Evolutionary conservation across 140 eudicot genomes (phyloP), one percentile per base, ranked within the genome.

Genomic region (Cichorium intybus): DNA sequence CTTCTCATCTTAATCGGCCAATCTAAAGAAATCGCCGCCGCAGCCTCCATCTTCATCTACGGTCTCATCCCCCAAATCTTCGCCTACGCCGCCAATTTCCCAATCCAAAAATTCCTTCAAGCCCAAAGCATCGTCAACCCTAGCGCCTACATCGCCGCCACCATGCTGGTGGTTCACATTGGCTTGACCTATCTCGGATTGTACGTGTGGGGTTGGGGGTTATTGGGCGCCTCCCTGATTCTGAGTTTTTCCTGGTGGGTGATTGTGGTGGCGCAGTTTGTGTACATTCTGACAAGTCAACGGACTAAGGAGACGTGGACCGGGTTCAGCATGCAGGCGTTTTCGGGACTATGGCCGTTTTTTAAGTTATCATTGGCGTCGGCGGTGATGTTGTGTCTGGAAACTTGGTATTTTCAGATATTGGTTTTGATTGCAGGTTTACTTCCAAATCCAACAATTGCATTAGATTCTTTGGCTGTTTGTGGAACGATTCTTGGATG

Each of bases 381-480:
- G 45, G 83, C 83, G 47, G 43, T 78, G 18, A 78, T 78, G 83
- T 18, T 72, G 54, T 72, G 79, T 59, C 50, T 78, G 47, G 83
- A 78, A 72, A 61, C 62, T n/a, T 78, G 83, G 83, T 78, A 78
- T 63, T 57, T 17, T 54, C 68, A 67, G 26, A 70, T 65, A 12
- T 65, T 78, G 28, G 71, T 72, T 29, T 70, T 78, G 23, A 61
- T 78, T 37, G 68, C 79, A 43, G 79, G 79, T 6, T 58, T 78
- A 45, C 74, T 78, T 35, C 28, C 74, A 5, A 51, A 66, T 57
- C 78, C 82, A 6, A 66, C 74, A 37, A 67, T 78, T 11, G 48
- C 79, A 11, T 53, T 78, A 11, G 75, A 78, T 60, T 66, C 75
- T 14, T 51, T 72, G 39, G 74, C 79, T 7, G 51, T 78, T 10